Conservation (phyloP, 2,329 filamentous ascomycete species). For the Pezicula radicicola region DNA sequence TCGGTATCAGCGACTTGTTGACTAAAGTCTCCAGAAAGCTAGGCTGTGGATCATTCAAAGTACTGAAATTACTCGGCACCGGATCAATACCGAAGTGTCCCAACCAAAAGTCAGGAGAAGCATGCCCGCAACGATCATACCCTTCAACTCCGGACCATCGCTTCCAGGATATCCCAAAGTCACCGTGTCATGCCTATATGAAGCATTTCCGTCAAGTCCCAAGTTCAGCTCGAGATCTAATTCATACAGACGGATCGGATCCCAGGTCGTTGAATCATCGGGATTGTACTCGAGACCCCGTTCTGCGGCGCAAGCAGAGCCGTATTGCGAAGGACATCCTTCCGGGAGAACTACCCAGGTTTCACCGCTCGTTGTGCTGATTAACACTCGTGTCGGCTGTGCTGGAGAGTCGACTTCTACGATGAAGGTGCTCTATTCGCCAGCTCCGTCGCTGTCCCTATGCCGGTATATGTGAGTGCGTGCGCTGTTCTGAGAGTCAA, state of each 20-base stretch:
- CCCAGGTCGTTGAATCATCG: conserved; percentile 3
- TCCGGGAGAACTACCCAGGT: conserved; percentile 24
- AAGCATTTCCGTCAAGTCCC: conserved; percentile 10
- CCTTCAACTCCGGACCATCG: conserved; percentile 19
- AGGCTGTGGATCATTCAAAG: conserved; percentile 30
- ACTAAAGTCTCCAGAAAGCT: conserved; percentile 34
- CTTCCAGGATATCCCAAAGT: conserved; percentile 13
- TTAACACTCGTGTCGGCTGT: conserved; percentile 31
- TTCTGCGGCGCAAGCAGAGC: conserved; percentile 1
- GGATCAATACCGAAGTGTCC: conserved; percentile 35
- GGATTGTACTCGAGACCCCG: conserved; percentile 1
- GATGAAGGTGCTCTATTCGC: conserved; percentile 36
- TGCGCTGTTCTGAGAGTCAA: not conserved
- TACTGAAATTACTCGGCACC: conserved; percentile 34
- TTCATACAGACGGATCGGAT: not conserved
- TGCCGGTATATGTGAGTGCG: not conserved
- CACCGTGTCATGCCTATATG: conserved; percentile 18
- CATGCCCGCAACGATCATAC: conserved; percentile 13
- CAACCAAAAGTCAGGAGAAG: conserved; percentile 19
- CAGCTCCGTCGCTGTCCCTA: conserved; percentile 15
- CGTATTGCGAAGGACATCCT: conserved; percentile 6
- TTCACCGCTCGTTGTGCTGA: conserved; percentile 35
- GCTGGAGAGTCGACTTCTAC: conserved; percentile 33
- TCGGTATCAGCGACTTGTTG: conserved; percentile 33
- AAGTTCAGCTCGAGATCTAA: conserved; percentile 12